Base-by-base conservation (phyloP, 2,329 filamentous ascomycete genomes). In the Exophiala sp. region DNA sequence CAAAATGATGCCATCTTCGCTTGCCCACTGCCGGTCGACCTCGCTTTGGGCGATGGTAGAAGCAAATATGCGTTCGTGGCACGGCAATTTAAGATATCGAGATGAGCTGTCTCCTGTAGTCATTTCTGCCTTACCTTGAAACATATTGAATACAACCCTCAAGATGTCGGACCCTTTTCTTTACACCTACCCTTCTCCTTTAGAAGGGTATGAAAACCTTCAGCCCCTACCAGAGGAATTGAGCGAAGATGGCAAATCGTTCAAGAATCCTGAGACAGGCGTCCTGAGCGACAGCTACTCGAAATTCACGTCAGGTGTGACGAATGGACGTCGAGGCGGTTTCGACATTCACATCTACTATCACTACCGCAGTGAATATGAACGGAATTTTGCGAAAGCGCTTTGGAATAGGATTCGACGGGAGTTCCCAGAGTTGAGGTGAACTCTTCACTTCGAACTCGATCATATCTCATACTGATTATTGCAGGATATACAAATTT, bases 281-380 rank as follows among this genome's bases (percentile, higher is more conserved):
- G 70, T 77, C 3, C 73, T 80, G 46, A 92, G 88, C 67, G 72
- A 78, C 48, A 82, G 88, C 11, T 95, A 95, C 65, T 77, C 82
- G 12, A 71, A 74, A 34, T 96, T 96, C 63, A 71, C 79, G 0
- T 80, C 2, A 88, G 89, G 0, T 74, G 95, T 32, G 76, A 83
- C 41, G 88, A 86, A 54, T 83, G 79, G 2, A 69, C 66, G 1
- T 11, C 49, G 57, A 18, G 59, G 48, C 8, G 91, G 85, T 9
- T 96, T 96, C 61, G 91, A 96, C 67, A 72, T 95, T 12, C 91
- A 96, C 70, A 85, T 96, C 63, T 96, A 96, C 72, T 89, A 90
- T 70, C 82, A 85, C 59, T 70, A 82, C 65, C 78, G 74, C 41
- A 86, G 86, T 57, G 68, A 78, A 1, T 72, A 76, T 5, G 87